These are phyloP conservation scores for Ophiognomonia clavigignenti-juglandacearum DNA, from an alignment of 2,329 filamentous ascomycete genomes.

Conservation along the genomic window DNA sequence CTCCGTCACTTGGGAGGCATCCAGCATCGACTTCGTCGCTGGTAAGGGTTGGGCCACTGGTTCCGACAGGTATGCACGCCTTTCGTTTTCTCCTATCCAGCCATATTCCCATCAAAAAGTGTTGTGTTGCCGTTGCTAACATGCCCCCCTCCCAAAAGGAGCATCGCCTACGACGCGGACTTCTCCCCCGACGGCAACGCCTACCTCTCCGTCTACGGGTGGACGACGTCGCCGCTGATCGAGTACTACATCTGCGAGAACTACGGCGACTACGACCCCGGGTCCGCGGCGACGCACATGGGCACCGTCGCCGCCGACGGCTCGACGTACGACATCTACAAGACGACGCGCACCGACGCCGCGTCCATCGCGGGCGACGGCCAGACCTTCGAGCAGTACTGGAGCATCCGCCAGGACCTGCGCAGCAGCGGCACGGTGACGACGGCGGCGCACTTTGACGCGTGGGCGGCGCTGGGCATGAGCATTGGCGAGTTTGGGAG, in stretches of 20 bases:
- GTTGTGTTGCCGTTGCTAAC: conserved; percentile 26
- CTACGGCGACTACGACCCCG: conserved; percentile 38
- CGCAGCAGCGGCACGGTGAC: conserved; percentile 45
- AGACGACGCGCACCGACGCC: conserved; percentile 30
- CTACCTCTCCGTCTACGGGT: conserved; percentile 31
- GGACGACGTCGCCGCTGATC: conserved; percentile 32
- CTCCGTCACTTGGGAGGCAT: conserved; percentile 41
- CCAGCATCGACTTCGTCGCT: conserved; percentile 41
- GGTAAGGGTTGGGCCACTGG: conserved; percentile 46
- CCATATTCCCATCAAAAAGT: not conserved
- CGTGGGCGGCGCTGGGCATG: conserved; percentile 41
- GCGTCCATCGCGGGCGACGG: conserved; percentile 45
- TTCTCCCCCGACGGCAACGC: conserved; percentile 21
- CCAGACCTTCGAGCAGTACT: conserved; percentile 45
- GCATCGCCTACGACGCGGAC: conserved; percentile 13
- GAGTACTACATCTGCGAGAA: conserved; percentile 34
- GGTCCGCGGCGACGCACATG: conserved; percentile 27
- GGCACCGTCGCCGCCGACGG: conserved; percentile 30
- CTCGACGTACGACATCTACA: conserved; percentile 31
- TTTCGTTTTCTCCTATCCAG: no score
- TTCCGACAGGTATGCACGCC: conserved; percentile 27
- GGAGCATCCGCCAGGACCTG: conserved; percentile 44
- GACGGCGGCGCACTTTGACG: conserved; percentile 45
- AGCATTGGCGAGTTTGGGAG: conserved; percentile 39
- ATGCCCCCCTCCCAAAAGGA: conserved; percentile 47